These are phyloP conservation scores for Paecilomyces formosus DNA, from an alignment of 2,329 filamentous ascomycete genomes.

Conservation along the genomic window DNA sequence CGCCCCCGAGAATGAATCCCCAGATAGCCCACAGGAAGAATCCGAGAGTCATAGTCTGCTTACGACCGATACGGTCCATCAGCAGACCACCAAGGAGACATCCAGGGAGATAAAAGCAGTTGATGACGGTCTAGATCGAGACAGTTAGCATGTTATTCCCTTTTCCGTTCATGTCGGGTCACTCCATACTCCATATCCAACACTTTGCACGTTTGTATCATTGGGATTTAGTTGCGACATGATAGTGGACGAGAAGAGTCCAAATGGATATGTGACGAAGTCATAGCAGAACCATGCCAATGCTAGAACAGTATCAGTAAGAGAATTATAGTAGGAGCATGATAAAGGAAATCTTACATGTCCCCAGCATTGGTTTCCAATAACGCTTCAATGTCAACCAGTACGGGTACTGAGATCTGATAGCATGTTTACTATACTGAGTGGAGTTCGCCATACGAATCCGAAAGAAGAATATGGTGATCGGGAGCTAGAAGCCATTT, in stretches of 20 bases:
- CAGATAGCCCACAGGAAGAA: conserved; percentile 40
- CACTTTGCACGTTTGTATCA: conserved; percentile 24
- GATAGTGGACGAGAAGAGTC: conserved; percentile 49
- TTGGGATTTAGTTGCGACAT: conserved; percentile 35
- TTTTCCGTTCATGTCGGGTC: background rate
- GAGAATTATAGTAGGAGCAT: background rate
- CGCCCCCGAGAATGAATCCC: conserved; percentile 45
- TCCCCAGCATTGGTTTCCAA: conserved; percentile 43
- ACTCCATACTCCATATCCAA: background rate
- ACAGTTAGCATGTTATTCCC: conserved; percentile 12
- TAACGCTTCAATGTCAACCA: conserved; percentile 42
- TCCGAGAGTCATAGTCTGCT: conserved; percentile 45
- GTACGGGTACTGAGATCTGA: conserved; percentile 42
- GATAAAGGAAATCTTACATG: conserved; percentile 14
- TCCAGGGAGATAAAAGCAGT: conserved; percentile 45
- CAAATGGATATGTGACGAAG: conserved; percentile 49
- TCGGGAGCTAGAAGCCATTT: conserved; percentile 28
- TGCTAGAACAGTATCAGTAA: conserved; percentile 11
- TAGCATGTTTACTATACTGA: conserved; percentile 41
- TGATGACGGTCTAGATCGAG: conserved; percentile 40
- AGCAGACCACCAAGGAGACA: conserved; percentile 42
- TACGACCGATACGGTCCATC: conserved; percentile 43
- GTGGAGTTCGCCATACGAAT: conserved; percentile 47
- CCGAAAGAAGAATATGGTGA: conserved; percentile 47
- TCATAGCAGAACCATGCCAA: conserved; percentile 49